phyloP scores from a whole-genome alignment of 2,329 filamentous ascomycete species.

The Didymella pomorum region DNA sequence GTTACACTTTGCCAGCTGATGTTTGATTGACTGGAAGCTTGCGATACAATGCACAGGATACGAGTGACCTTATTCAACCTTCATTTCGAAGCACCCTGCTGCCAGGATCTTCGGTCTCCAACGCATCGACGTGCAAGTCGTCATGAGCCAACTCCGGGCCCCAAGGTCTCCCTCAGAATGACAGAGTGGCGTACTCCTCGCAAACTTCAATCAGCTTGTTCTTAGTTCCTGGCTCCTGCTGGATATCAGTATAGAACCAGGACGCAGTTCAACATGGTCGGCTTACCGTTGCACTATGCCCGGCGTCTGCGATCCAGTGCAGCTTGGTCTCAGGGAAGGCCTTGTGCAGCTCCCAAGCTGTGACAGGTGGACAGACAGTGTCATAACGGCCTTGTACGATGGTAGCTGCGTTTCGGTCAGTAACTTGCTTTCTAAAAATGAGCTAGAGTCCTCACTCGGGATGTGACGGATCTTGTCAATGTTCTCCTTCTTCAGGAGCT shows the following conservation, averaged over 20 bases:
- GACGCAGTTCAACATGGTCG: not conserved
- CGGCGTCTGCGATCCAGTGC: constrained; percentile 45
- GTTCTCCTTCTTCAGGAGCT: constrained; percentile 48
- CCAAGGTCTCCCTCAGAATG: not conserved
- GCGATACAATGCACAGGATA: not conserved
- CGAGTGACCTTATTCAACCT: not conserved
- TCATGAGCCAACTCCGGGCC: not conserved
- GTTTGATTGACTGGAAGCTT: not conserved
- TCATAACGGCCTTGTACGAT: constrained; percentile 59
- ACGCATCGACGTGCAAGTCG: not conserved
- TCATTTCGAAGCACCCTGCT: not conserved
- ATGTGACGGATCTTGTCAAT: constrained; percentile 50
- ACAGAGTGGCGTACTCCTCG: constrained; percentile 33
- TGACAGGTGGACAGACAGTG: constrained; percentile 55
- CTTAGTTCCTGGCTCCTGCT: constrained; percentile 37
- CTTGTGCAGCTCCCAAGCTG: constrained; percentile 55
- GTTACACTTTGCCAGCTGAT: not conserved
- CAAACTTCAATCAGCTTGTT: constrained; percentile 36
- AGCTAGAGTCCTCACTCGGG: constrained; percentile 28
- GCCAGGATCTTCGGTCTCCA: not conserved
- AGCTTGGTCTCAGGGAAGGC: constrained; percentile 48
- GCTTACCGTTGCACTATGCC: constrained; percentile 42
- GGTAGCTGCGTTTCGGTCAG: constrained; percentile 26
- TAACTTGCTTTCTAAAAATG: not conserved
- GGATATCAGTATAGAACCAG: constrained; percentile 2